These are phyloP conservation scores for Naematelia encephala DNA, from an alignment of 768 basidiomycete species.

Conservation along the genomic window DNA sequence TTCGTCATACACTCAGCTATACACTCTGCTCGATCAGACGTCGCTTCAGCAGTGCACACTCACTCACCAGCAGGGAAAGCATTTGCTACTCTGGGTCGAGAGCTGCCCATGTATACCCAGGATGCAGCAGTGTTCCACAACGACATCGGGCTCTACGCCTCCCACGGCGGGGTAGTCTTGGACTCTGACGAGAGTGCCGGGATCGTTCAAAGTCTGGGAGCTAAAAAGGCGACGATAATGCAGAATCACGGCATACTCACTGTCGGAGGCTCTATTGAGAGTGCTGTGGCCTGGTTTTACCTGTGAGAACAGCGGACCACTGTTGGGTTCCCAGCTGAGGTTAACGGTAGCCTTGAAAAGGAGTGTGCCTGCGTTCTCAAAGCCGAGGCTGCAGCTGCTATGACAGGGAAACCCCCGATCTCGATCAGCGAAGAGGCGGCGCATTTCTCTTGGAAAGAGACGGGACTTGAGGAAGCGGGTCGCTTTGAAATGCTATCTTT, in stretches of 20 bases:
- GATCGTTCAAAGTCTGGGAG: conserved; percentile 51
- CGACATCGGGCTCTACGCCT: conserved; percentile 50
- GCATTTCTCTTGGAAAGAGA: not conserved
- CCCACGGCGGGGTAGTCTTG: conserved; percentile 58
- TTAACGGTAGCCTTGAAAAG: not conserved
- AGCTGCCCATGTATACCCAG: conserved; percentile 28
- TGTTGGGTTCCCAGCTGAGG: no score
- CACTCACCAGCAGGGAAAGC: conserved; percentile 58
- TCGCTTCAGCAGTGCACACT: conserved; percentile 56
- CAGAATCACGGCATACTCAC: conserved; percentile 45
- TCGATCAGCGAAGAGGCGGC: not conserved
- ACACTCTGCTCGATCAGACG: conserved; percentile 56
- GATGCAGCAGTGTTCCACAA: conserved; percentile 28
- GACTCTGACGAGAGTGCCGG: conserved; percentile 54
- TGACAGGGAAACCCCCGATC: no score
- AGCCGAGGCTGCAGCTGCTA: no score
- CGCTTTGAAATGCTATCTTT: not conserved
- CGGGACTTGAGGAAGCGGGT: not conserved
- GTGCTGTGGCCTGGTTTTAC: conserved; percentile 26
- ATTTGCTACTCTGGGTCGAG: conserved; percentile 55
- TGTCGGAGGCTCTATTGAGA: conserved; percentile 32
- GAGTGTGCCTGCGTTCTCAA: not conserved
- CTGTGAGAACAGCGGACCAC: not conserved
- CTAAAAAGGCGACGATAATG: conserved; percentile 37
- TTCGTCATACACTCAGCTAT: conserved; percentile 55